Evolutionary conservation across 257 asterid genomes (phyloP).

Genomic region (Haberlea rhodopensis): DNA sequence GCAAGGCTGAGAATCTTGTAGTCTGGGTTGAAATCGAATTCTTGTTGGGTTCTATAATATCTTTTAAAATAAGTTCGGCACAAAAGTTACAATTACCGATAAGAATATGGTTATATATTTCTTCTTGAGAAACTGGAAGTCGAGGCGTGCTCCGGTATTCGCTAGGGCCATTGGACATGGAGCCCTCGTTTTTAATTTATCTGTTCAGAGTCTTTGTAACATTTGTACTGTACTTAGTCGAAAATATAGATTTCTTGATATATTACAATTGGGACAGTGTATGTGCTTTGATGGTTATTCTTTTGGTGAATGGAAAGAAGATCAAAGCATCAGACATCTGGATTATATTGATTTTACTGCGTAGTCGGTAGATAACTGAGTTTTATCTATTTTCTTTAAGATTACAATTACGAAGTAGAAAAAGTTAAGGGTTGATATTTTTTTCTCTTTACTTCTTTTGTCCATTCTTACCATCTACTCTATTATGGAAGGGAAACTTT

Average conservation of each 20-base stretch:
- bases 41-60: not conserved
- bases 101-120: too few species aligned
- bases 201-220: slow-evolving; percentile 8
- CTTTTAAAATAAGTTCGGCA: not conserved
- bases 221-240: too few species aligned
- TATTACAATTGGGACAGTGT: slow-evolving; percentile 3
- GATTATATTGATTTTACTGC: slow-evolving; percentile 15
- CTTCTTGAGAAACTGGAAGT: not conserved
- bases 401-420: slow-evolving; percentile 17
- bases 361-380: slow-evolving; percentile 12
- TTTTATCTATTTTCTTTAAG: slow-evolving; percentile 34
- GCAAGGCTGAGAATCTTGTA: too few species aligned
- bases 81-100: not conserved
- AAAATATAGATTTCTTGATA: slow-evolving; percentile 20
- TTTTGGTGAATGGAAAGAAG: slow-evolving; percentile 29
- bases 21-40: too few species aligned
- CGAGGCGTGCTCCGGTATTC: too few species aligned
- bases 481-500: slow-evolving; percentile 3
- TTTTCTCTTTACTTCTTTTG: slow-evolving; percentile 27
- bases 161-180: too few species aligned
- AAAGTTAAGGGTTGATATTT: slow-evolving; percentile 37
- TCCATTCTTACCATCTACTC: not conserved
- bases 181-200: too few species aligned
- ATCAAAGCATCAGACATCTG: slow-evolving; percentile 5
- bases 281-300: slow-evolving; percentile 21